Evolutionary conservation across 306 rosid species (phyloP).

Genomic region (Begonia peltatifolia): DNA sequence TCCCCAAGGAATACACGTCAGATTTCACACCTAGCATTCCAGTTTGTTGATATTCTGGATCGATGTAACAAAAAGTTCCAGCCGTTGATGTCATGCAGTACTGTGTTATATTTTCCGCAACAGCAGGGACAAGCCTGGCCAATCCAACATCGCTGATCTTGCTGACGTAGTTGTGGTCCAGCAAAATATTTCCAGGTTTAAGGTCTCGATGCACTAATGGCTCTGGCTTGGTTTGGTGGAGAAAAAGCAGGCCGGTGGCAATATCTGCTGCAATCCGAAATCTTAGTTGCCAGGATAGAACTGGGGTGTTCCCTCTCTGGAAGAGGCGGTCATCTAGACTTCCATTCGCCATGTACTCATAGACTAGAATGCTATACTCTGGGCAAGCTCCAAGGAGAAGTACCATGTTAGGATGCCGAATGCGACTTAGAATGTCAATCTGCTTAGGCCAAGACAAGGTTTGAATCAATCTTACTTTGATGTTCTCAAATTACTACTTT

Average conservation of each 20-base stretch:
- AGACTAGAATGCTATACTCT: slow-evolving; percentile 62
- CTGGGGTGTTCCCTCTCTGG: slow-evolving; percentile 25
- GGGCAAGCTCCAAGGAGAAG: slow-evolving; percentile 95
- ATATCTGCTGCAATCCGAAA: slow-evolving; percentile 71
- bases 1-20: slow-evolving; percentile 82
- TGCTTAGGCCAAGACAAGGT: slow-evolving; percentile 20
- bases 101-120: slow-evolving; percentile 73
- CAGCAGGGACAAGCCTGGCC: slow-evolving; percentile 77
- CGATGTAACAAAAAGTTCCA: slow-evolving; percentile 94
- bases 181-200: slow-evolving; percentile 76
- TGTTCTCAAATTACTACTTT: background rate
- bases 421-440: slow-evolving; percentile 84
- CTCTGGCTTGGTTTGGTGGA: slow-evolving; percentile 93
- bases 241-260: slow-evolving; percentile 70
- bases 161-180: slow-evolving; percentile 61
- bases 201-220: slow-evolving; percentile 93
- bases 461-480: background rate
- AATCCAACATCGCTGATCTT: slow-evolving; percentile 84
- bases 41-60: slow-evolving; percentile 92
- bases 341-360: slow-evolving; percentile 92
- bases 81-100: slow-evolving; percentile 70
- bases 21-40: slow-evolving; percentile 94
- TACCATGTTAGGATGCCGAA: slow-evolving; percentile 96
- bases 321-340: slow-evolving; percentile 67
- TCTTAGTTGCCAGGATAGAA: slow-evolving; percentile 58